Base-by-base conservation (phyloP, 441 rosid species). In the Lepidium campestre region DNA sequence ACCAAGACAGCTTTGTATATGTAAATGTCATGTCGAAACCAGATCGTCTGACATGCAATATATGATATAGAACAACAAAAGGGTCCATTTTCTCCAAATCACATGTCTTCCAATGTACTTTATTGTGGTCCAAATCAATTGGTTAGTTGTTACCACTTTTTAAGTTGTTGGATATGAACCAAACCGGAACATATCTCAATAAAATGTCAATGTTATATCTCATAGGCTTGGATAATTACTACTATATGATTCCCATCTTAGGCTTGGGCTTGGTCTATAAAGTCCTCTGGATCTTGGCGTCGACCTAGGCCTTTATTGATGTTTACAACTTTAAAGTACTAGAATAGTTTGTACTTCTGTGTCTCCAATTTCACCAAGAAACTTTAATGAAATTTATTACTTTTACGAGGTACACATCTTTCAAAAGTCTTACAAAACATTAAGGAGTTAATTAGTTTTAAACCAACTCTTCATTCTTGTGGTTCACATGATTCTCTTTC, bases 1-100 rank as follows among this genome's bases (percentile, higher is more conserved):
- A 72, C 76, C 76, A 65, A 61, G 71, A 65, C 67, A 72, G 76
- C 76, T 57, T 61, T 57, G 17, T 47, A 4, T 59, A 29, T 54
- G 59, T 7, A 46, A 48, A 29, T 59, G 72, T 68, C 72, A 48
- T 59, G 69, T 70, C 75, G 58, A 27, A 70, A 62, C 69, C 58
- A 71, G 52, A 63, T 63, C 50, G 69, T 55, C n/a, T 36, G 44
- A 54, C 48, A 22, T 22, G 23, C 23, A 68, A 22, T 68, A 20
- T 48, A 55, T 20, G 34, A 60, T 41, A 41, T 34, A 15, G 13
- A 48, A 49, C 50, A 62, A 48, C 40, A 31, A 49, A 41, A 65
- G 60, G 76, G 71, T 72, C 71, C 76, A 34, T 49, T 48, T 65
- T 23, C 66, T 65, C 47, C 22, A 32, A 44, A 48, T 72, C 65